Base-by-base conservation (phyloP, 2,329 filamentous ascomycete genomes). In the Sporothrix pallida region DNA sequence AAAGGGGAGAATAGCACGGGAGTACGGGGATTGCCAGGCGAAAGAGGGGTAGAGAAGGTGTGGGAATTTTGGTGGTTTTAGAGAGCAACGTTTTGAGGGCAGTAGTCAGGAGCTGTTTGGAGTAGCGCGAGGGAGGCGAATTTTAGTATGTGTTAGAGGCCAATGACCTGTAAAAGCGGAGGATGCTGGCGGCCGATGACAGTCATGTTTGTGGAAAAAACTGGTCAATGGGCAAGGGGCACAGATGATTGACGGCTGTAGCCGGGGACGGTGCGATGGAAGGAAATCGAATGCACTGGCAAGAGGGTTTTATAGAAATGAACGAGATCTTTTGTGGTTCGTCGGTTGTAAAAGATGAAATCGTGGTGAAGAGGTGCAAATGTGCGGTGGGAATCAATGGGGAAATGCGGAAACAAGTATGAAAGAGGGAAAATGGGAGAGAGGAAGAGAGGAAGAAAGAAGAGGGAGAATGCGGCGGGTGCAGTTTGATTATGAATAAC, bases 91-190 rank as follows among this genome's bases (percentile, higher is more conserved):
- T 56, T 23, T 54, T 52, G 26, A 54, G 65, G 23, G 7, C 46
- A 50, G 44, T 7, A 60, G 15, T 17, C 20, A 37, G 48, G 23
- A 37, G 46, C 31, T 37, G 31, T 37, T 44, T 62, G 50, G 70
- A 54, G 70, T 26, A 72, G 60, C 46, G 67, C 67, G 68, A 71
- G 65, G 62, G 26, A 54, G 23, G 37, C 50, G 48, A 58, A 48
- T 4, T 56, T 70, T 50, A 68, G 63, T 46, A 48, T 48, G 20
- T 75, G 74, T 73, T 73, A 76, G 50, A 76, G 75, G 73, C 72
- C 73, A 58, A 74, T n/a, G 56, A 73, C 71, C 70, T 72, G 71
- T n/a, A 58, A 70, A 20, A 74, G 70, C 42, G 72, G 72, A 69
- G 46, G 65, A 10, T 54, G 70, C 62, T 71, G 72, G 46, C 37